Percentiles rank a stretch among this genome's conserved stretches.
These are phyloP conservation scores for Suillus decipiens DNA, from an alignment of 768 basidiomycete genomes.

Conservation along the genomic window DNA sequence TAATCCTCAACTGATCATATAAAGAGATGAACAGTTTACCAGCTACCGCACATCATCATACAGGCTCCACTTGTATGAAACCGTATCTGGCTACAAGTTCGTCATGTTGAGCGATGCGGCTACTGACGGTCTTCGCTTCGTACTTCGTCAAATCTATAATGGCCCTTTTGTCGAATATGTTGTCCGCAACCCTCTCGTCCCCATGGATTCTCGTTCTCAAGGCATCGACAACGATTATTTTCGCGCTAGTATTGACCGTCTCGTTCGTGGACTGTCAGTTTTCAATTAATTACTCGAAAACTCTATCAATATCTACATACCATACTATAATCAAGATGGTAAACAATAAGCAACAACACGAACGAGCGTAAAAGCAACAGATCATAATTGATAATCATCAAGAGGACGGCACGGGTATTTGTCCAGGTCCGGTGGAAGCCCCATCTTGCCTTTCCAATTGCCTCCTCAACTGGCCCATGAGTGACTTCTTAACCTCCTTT, in stretches of 20 bases:
- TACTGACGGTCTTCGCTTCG: slow-evolving; percentile 78
- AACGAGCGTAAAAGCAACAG: slow-evolving; percentile 17
- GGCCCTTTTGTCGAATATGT: slow-evolving; percentile 95
- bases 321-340: slow-evolving; percentile 14
- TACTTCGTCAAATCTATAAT: slow-evolving; percentile 87
- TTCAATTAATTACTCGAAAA: slow-evolving; percentile 33
- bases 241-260: slow-evolving; percentile 73
- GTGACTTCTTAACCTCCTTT: slow-evolving; percentile 80
- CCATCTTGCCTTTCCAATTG: slow-evolving; percentile 69
- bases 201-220: slow-evolving; percentile 77
- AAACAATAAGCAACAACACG: slow-evolving; percentile 3
- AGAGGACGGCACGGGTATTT: slow-evolving; percentile 1
- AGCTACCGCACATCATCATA: slow-evolving; percentile 91
- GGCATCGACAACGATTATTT: slow-evolving; percentile 96
- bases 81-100: slow-evolving; percentile 91
- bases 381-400: slow-evolving; percentile 17
- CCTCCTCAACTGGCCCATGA: slow-evolving; percentile 82
- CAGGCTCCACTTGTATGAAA: slow-evolving; percentile 92
- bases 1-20: slow-evolving; percentile 5
- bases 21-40: slow-evolving; percentile 88
- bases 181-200: slow-evolving; percentile 85
- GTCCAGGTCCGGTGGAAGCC: slow-evolving; percentile 11
- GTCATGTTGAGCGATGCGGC: slow-evolving; percentile 89
- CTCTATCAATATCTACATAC: slow-evolving; percentile 21
- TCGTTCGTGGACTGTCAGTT: slow-evolving; percentile 61